A percentile compares a stretch with the other conserved stretches of the same genome.
Evolutionary conservation across 176 grass and related monocot species (phyloP).

Genomic region (Juncus effusus): DNA sequence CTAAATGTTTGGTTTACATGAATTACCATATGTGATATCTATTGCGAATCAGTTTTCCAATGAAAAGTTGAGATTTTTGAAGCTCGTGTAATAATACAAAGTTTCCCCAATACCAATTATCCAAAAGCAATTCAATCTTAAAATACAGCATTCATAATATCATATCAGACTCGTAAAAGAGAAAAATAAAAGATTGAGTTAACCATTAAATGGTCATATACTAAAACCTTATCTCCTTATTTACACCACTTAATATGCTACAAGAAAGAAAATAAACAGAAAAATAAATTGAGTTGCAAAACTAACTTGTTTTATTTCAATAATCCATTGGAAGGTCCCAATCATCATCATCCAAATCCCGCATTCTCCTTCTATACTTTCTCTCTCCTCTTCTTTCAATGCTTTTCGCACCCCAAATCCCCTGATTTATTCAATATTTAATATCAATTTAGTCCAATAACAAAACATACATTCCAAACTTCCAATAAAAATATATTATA

Average conservation of each 20-base stretch:
- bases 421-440: slow-evolving; percentile 36
- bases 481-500: too few relatives aligned
- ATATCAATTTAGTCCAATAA: slow-evolving; percentile 14
- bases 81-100: too few relatives aligned
- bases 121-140: too few relatives aligned
- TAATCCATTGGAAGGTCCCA: slow-evolving; percentile 91
- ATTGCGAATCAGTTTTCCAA: too few relatives aligned
- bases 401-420: slow-evolving; percentile 69
- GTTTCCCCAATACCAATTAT: too few relatives aligned
- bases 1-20: neutral
- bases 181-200: too few relatives aligned
- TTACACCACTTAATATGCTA: slow-evolving; percentile 15
- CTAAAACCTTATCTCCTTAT: slow-evolving; percentile 29
- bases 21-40: too few relatives aligned
- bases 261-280: neutral
- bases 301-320: slow-evolving; percentile 23
- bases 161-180: too few relatives aligned
- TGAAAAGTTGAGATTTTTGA: too few relatives aligned
- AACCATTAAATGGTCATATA: slow-evolving; percentile 11
- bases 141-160: too few relatives aligned
- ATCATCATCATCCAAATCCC: slow-evolving; percentile 39
- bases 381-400: slow-evolving; percentile 28
- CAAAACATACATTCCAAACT: neutral
- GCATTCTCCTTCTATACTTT: slow-evolving; percentile 38
- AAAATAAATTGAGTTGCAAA: neutral